Evolutionary conservation across 441 rosid genomes (phyloP), one percentile per base, ranked within the genome.

Genomic region (Kokia cookei): DNA sequence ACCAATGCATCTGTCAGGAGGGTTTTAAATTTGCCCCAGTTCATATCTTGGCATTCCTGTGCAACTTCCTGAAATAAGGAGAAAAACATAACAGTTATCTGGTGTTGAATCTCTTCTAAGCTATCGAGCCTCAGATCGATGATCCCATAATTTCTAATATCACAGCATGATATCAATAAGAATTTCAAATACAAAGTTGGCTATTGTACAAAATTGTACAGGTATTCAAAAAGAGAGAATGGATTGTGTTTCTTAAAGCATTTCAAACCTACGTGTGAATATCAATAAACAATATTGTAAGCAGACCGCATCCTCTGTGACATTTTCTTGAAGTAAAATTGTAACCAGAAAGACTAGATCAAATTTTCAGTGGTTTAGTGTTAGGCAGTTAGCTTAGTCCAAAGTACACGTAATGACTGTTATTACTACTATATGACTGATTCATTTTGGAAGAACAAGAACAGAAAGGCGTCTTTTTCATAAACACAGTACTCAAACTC

Each of bases 21-120:
- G 72, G 87, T 75, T 82, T 95, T 95, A 80, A 95, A 93, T 0
- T 74, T 67, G 73, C 99, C 97, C 98, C 98, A 93, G 75, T 79
- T 91, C 93, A 95, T 88, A 78, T 86, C 82, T 78, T 82, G 86
- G 80, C 97, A 90, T 82, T 93, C 98, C 72, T 75, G 81, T n/a
- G 69, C 78, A 72, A 90, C 93, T 87, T 95, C 97, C 99, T 93
- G 93, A 76, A 77, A 76, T 64, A 15, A 40, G 74, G 65, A 51
- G 15, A n/a, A 65, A 75, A 67, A 51, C 54, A 75, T 2, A 24
- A 37, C 26, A 65, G 37, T 76, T 45, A 14, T 63, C 58, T 27
- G n/a, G 42, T 48, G 62, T 71, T 66, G 43, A 67, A 63, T 66
- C 51, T 76, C 42, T 68, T 58, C 51, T 57, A 77, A 22, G 50